Conservation (phyloP, 225 moss, liverwort and hornwort genomes). For the Anthoceros angustus region DNA sequence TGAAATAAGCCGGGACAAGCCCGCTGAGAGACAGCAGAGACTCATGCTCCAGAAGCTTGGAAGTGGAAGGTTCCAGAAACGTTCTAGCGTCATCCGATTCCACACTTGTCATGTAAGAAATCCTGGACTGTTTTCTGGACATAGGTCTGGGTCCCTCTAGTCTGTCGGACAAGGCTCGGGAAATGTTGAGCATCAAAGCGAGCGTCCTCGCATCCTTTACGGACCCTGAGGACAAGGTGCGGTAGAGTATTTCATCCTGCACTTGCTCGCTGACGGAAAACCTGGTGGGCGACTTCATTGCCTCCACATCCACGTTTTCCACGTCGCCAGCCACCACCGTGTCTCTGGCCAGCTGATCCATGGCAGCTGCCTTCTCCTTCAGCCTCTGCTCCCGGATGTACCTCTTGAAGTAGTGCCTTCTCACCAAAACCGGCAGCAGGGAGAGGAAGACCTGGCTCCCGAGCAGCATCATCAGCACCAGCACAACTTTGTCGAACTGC, state of each 20-base stretch:
- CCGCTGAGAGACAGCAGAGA: slow-evolving; percentile 37
- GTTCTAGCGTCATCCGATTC: slow-evolving; percentile 8
- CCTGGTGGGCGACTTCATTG: not conserved
- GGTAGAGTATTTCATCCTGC: too few relatives aligned
- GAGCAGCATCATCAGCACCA: slow-evolving; percentile 42
- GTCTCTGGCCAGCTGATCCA: not conserved
- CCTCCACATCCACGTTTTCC: not conserved
- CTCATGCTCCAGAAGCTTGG: slow-evolving; percentile 32
- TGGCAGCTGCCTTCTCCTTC: not conserved
- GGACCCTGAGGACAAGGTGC: too few relatives aligned
- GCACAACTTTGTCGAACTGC: slow-evolving; percentile 16
- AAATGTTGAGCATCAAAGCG: too few relatives aligned
- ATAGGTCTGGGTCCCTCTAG: not conserved
- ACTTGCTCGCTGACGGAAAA: too few relatives aligned
- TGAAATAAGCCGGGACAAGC: slow-evolving; percentile 33
- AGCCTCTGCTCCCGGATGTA: slow-evolving; percentile 10
- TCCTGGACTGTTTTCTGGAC: not conserved
- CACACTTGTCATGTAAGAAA: not conserved
- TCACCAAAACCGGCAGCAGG: slow-evolving; percentile 31
- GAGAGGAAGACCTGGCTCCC: slow-evolving; percentile 40
- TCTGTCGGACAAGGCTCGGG: too few relatives aligned
- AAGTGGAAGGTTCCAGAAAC: not conserved
- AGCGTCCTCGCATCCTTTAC: too few relatives aligned
- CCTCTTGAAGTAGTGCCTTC: slow-evolving; percentile 26
- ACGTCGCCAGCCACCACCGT: not conserved